Base-by-base conservation (phyloP, 2,329 filamentous ascomycete genomes). In the Hypoxylon sp. region DNA sequence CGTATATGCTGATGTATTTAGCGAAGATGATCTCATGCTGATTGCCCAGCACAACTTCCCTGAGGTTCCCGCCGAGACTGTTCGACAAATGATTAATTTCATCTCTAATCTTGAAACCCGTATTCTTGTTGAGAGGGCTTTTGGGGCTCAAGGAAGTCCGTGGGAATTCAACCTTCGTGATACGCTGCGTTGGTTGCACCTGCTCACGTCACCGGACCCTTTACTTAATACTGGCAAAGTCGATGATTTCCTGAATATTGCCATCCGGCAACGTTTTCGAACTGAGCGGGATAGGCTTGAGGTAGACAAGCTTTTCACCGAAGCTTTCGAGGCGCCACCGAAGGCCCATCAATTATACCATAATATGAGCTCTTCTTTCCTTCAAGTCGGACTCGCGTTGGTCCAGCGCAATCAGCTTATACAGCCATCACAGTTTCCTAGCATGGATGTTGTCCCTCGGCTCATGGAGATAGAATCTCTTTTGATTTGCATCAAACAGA, bases 131-230 rank as follows among this genome's bases (percentile, higher is more conserved):
- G 81, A 85, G 56, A 85, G 84, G 67, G 79, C 82, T 0, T 90
- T 91, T 72, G 89, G 88, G 1, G 81, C 83, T 0, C 86, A 89
- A 71, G 89, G 89, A 13, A 92, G 91, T 5, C 96, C 97, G 1
- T 99, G 94, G 96, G 96, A 98, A 76, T 96, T 97, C 78, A 99
- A 97, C 75, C 82, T 99, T 70, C 91, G 94, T 78, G 95, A 98
- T 78, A 93, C 93, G 2, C 87, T 96, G 60, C 88, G 95, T 67
- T 98, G 95, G 95, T 82, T 98, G 51, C 88, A 92, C 71, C 81
- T 98, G 13, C 82, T 92, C 32, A 86, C 87, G 10, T 87, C 87
- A 0, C 77, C 84, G 0, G 84, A 90, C 46, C 83, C 88, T 3
- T 81, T 93, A 13, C 82, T 94, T 17, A 81, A 85, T 25, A 85